phyloP scores from a whole-genome alignment of 2,329 filamentous ascomycete species.

The Ceratocystis eucalypticola region DNA sequence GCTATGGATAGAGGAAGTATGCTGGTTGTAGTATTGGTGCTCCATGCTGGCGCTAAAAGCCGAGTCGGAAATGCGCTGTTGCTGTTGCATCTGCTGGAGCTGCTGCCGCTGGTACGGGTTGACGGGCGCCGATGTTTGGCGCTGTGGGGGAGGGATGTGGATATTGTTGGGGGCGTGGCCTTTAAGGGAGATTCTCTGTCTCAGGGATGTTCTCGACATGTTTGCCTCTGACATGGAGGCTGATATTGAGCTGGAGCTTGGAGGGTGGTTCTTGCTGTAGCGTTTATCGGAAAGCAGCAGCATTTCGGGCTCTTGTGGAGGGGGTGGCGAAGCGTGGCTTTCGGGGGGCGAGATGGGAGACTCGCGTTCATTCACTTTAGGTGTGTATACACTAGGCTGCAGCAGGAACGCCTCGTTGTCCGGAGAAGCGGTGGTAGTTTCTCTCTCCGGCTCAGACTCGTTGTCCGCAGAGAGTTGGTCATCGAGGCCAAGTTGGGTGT shows the following conservation, averaged over 20 bases:
- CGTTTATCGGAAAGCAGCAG: conserved; percentile 15
- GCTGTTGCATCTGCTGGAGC: conserved; percentile 18
- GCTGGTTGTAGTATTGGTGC: conserved; percentile 28
- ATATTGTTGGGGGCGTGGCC: conserved; percentile 40
- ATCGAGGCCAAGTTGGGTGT: conserved; percentile 13
- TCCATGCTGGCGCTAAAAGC: conserved; percentile 38
- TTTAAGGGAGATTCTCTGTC: conserved; percentile 42
- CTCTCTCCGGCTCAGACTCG: conserved; percentile 9
- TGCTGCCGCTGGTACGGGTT: conserved; percentile 20
- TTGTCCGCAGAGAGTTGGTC: conserved; percentile 4
- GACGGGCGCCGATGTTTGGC: conserved; percentile 26
- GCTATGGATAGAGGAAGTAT: conserved; percentile 25
- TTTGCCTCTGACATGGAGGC: background rate
- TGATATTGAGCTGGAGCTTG: background rate
- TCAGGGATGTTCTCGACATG: conserved; percentile 32
- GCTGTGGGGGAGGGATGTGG: conserved; percentile 36
- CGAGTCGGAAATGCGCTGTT: conserved; percentile 30
- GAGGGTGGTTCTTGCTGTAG: conserved; percentile 21
- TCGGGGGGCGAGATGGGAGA: conserved; percentile 36
- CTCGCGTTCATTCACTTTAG: conserved; percentile 30
- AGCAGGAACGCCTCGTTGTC: conserved; percentile 32
- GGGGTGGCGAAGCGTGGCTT: conserved; percentile 24
- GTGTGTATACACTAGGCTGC: conserved; percentile 45
- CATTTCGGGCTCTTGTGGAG: conserved; percentile 14
- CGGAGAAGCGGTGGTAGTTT: background rate